phyloP scores from a whole-genome alignment of 164 flowering plant species.

The Houttuynia cordata region DNA sequence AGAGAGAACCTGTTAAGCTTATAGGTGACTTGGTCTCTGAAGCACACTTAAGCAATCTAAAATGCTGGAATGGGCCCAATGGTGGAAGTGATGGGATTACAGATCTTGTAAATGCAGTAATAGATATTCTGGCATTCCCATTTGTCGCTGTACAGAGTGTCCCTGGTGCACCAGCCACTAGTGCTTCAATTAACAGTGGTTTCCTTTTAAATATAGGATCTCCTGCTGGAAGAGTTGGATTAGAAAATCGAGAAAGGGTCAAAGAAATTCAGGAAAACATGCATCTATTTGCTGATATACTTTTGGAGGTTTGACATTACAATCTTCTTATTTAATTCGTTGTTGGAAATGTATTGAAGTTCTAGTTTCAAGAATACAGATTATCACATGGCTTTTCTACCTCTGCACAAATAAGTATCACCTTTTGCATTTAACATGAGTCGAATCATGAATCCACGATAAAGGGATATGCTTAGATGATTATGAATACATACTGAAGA shows the following conservation, averaged over 20 bases:
- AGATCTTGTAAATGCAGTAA: slow-evolving; percentile 54
- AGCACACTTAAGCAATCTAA: slow-evolving; percentile 61
- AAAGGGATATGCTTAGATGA: not conserved
- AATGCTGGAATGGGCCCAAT: slow-evolving; percentile 81
- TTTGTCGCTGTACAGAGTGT: slow-evolving; percentile 79
- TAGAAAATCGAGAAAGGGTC: slow-evolving; percentile 56
- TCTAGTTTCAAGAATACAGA: not conserved
- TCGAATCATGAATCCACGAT: not conserved
- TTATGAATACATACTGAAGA: too few relatives aligned
- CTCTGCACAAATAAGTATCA: not conserved
- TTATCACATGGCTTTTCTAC: too few relatives aligned
- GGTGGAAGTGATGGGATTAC: slow-evolving; percentile 78
- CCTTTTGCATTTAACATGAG: too few relatives aligned
- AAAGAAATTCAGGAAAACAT: slow-evolving; percentile 66
- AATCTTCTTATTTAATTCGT: not conserved
- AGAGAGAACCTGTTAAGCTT: slow-evolving; percentile 49
- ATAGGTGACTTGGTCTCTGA: slow-evolving; percentile 52
- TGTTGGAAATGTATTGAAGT: slow-evolving; percentile 4
- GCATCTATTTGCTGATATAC: slow-evolving; percentile 64
- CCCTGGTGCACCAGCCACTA: slow-evolving; percentile 62
- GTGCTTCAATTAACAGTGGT: slow-evolving; percentile 89
- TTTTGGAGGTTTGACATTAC: slow-evolving; percentile 53
- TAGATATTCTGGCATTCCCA: slow-evolving; percentile 91
- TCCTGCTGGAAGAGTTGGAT: slow-evolving; percentile 58
- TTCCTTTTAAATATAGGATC: slow-evolving; percentile 69